A percentile compares a stretch with the other conserved stretches of the same genome.
phyloP scores from a whole-genome alignment of 441 rosid genomes.

The Raphanus hybrid region DNA sequence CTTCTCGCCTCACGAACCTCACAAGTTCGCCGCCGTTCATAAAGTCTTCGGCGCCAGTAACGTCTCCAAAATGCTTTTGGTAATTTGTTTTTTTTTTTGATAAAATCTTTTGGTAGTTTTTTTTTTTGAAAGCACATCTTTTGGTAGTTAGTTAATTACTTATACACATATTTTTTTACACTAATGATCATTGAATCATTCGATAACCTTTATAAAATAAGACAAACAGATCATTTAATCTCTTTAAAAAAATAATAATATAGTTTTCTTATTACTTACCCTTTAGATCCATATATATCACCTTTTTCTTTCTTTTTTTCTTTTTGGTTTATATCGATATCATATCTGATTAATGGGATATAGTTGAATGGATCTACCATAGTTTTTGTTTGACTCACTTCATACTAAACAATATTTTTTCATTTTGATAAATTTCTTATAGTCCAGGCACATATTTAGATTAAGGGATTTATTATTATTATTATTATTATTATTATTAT shows the following conservation, averaged over 20 bases:
- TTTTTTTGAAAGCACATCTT: too few relatives aligned
- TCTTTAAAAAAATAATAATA: not conserved
- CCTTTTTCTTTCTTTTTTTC: not conserved
- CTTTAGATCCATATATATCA: not conserved
- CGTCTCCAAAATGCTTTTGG: conserved; percentile 69
- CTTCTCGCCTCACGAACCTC: conserved; percentile 84
- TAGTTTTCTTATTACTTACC: conserved; percentile 11
- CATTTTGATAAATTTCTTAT: not conserved
- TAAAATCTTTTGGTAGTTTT: too few relatives aligned
- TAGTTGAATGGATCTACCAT: conserved; percentile 33
- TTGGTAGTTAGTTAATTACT: not conserved
- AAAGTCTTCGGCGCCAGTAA: conserved; percentile 85
- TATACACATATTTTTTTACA: not conserved
- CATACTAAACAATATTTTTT: not conserved
- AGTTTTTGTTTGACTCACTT: conserved; percentile 28
- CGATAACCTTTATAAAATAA: not conserved
- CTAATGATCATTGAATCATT: not conserved
- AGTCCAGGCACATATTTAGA: too few relatives aligned
- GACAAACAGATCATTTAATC: not conserved
- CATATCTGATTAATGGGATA: conserved; percentile 14
- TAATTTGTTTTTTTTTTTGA: too few relatives aligned
- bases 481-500: too few relatives aligned
- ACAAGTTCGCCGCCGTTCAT: conserved; percentile 84
- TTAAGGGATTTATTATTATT: too few relatives aligned
- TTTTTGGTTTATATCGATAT: not conserved